Evolutionary conservation across 2,329 filamentous ascomycete species (phyloP).

Genomic region (Talaromyces islandicus): DNA sequence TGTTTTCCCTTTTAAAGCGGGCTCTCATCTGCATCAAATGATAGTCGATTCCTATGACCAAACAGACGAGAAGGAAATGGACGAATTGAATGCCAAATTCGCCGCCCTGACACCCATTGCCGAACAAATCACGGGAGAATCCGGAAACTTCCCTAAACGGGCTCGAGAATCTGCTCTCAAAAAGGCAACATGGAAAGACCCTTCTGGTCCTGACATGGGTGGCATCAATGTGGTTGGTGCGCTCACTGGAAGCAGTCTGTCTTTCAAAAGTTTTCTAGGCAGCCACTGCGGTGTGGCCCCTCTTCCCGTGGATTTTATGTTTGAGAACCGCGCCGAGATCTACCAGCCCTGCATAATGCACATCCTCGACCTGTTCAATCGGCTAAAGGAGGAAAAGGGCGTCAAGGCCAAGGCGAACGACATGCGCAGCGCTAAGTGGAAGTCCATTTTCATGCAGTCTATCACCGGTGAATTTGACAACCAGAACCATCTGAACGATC

Average conservation of each 20-base stretch:
- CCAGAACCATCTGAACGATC: slow-evolving; percentile 20
- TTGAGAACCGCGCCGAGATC: slow-evolving; percentile 20
- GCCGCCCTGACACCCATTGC: slow-evolving; percentile 23
- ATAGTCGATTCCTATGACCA: slow-evolving; percentile 19
- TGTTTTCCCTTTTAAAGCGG: slow-evolving; percentile 23
- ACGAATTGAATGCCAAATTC: slow-evolving; percentile 16
- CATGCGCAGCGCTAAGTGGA: slow-evolving; percentile 23
- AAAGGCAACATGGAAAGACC: slow-evolving; percentile 17
- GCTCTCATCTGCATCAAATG: slow-evolving; percentile 20
- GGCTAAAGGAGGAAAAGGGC: slow-evolving; percentile 12
- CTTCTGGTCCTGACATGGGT: slow-evolving; percentile 20
- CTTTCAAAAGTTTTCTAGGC: slow-evolving; percentile 26
- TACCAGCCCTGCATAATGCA: slow-evolving; percentile 30
- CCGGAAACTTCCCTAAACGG: slow-evolving; percentile 11
- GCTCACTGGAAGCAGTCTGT: slow-evolving; percentile 24
- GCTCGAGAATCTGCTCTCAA: not conserved
- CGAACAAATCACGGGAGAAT: slow-evolving; percentile 24
- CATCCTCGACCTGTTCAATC: slow-evolving; percentile 26
- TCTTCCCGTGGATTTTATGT: slow-evolving; percentile 24
- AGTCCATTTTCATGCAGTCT: slow-evolving; percentile 24
- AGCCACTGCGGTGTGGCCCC: slow-evolving; percentile 27
- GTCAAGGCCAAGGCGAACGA: not conserved
- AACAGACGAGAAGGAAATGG: slow-evolving; percentile 7
- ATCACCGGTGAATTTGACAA: slow-evolving; percentile 26
- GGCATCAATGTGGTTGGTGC: slow-evolving; percentile 25